A percentile compares a stretch with the other conserved stretches of the same genome.
Conservation (phyloP, 2,329 filamentous ascomycete species). For the Scedosporium minutisporum region DNA sequence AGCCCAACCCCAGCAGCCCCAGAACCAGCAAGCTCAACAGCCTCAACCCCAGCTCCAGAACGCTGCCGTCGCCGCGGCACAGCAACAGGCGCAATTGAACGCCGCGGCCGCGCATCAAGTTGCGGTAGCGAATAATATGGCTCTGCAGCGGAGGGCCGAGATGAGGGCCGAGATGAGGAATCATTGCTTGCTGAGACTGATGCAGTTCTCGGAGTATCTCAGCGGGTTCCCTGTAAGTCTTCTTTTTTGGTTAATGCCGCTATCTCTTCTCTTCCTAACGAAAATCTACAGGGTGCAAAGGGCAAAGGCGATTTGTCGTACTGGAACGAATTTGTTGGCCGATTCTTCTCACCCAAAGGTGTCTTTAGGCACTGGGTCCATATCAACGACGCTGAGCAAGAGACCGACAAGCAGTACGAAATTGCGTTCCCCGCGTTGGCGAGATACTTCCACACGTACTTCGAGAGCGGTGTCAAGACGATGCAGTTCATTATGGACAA, state of each 20-base stretch:
- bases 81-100: constrained; percentile 21
- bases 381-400: constrained; percentile 43
- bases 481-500: constrained; percentile 81
- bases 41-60: constrained; percentile 27
- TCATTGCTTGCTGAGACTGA: constrained; percentile 48
- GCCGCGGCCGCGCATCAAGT: constrained; percentile 24
- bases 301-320: constrained; percentile 60
- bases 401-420: constrained; percentile 72
- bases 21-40: constrained; percentile 25
- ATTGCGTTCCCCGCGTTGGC: constrained; percentile 73
- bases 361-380: constrained; percentile 66
- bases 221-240: constrained; percentile 44
- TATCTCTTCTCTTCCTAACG: constrained; percentile 3
- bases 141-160: constrained; percentile 38
- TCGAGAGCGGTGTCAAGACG: constrained; percentile 73
- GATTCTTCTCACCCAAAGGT: constrained; percentile 71
- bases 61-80: constrained; percentile 17
- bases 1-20: constrained; percentile 25
- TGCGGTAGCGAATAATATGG: constrained; percentile 20
- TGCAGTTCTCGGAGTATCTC: constrained; percentile 54
- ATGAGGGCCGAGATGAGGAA: constrained; percentile 44
- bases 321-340: constrained; percentile 71
- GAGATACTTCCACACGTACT: constrained; percentile 84
- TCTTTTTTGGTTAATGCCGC: not conserved
- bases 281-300: constrained; percentile 36